Evolutionary conservation across 441 rosid species (phyloP), one percentile per base, ranked within the genome.

Genomic region (Oxalis stricta): DNA sequence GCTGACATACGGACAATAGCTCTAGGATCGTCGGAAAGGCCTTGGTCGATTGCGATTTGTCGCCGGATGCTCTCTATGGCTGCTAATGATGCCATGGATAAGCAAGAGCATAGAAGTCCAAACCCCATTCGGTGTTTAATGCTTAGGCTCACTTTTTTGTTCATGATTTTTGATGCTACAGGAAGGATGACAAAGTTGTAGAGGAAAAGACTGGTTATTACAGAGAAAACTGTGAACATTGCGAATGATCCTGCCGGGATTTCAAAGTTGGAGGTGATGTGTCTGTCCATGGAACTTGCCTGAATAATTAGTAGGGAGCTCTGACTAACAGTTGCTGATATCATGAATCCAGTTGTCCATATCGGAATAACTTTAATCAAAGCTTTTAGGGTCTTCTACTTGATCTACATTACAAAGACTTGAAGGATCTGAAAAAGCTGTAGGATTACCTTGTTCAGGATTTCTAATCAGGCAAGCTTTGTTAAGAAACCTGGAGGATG

Each of bases 381-480:
- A 29, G 79, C 63, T 58, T 83, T 79, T 19, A 76, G 49, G n/a
- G 33, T 72, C 80, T 54, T 78, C 91, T 11, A 76, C 91, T 68
- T 77, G 77, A 29, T 77, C 73, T 1, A 73, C 53, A 2, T 70
- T 70, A 46, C 84, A 77, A 26, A 75, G 70, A 33, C 56, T 66
- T 84, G 82, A 73, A 28, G 70, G 74, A 48, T 70, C 58, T 18
- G 48, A 26, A 29, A n/a, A n/a, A n/a, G n/a, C n/a, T n/a, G n/a
- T n/a, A n/a, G n/a, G n/a, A n/a, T n/a, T n/a, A n/a, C n/a, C n/a
- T n/a, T n/a, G n/a, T n/a, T n/a, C n/a, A n/a, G n/a, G 72, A 56
- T 14, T 21, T 46, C 17, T 59, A 70, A 7, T 70, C 73, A 18
- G 48, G 41, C 38, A 70, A 41, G 32, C 68, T 70, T 28, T 58